Conservation (phyloP, 228 moss, liverwort and hornwort genomes). For the Sphagnum magellanicum region DNA sequence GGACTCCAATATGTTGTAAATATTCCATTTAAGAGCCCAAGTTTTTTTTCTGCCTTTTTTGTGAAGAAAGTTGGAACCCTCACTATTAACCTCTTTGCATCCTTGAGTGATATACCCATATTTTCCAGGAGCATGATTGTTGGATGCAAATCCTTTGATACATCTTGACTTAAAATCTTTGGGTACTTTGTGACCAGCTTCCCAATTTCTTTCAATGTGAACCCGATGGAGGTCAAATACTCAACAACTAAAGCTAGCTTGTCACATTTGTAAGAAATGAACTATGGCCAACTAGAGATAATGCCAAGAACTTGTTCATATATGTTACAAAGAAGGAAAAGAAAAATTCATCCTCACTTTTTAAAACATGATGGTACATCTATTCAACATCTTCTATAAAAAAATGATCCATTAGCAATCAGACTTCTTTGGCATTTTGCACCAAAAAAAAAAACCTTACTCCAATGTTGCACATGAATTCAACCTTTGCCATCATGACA, state of each 20-base stretch:
- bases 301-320: conserved; percentile 31
- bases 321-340: too few relatives aligned
- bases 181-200: conserved; percentile 50
- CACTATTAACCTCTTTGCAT: conserved; percentile 44
- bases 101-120: conserved; percentile 28
- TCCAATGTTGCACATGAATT: conserved; percentile 43
- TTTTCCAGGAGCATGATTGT: conserved; percentile 23
- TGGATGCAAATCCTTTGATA: conserved; percentile 23
- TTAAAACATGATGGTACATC: too few relatives aligned
- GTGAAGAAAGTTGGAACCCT: conserved; percentile 46
- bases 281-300: conserved; percentile 37
- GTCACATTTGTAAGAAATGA: conserved; percentile 33
- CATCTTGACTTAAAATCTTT: conserved; percentile 37
- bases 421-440: too few relatives aligned
- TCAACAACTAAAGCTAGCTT: conserved; percentile 31
- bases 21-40: conserved; percentile 34
- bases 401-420: too few relatives aligned
- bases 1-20: conserved; percentile 34
- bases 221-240: conserved; percentile 36
- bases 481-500: conserved; percentile 52
- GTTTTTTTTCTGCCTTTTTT: conserved; percentile 22
- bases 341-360: too few relatives aligned
- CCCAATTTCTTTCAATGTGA: conserved; percentile 37
- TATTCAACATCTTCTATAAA: too few relatives aligned
- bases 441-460: conserved; percentile 9